Evolutionary conservation across 1,139 yeast species (phyloP), one percentile per base, ranked within the genome.

Genomic region (Scheffersomyces segobiensis): DNA sequence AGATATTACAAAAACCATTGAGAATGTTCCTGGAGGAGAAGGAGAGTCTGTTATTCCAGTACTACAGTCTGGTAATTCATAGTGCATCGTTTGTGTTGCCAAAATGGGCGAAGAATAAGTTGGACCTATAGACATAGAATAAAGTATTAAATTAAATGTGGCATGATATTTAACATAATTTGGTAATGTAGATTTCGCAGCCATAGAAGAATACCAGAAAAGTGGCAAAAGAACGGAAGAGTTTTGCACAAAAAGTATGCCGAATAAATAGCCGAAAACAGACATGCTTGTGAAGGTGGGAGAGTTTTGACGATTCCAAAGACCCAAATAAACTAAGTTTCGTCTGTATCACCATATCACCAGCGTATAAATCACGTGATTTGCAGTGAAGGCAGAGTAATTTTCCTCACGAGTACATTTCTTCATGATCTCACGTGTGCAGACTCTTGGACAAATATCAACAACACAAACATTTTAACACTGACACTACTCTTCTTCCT

Each of bases 21-120:
- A 83, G 96, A 65, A 62, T 54, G 18, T 67, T 76, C 42, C 75
- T 80, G 7, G 67, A 68, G 2, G 84, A 77, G 53, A 72, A 80
- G 55, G 95, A 91, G 69, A 72, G 71, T 52, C 71, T 75, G 60
- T 69, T 84, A 60, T 86, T 90, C 77, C 81, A 80, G 67, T 95
- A 95, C 75, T 95, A 95, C 78, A 91, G 86, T 69, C 76, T 81
- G 57, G 79, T 79, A 49, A 86, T 93, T 53, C 99, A 95, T 75
- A 71, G 75, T 60, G 88, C 97, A 7, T 84, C 97, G 52, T 95
- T 93, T 72, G 87, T 93, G 52, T 79, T 95, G 61, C 99, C 98
- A 26, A 88, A 87, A 42, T 92, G 96, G 95, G 97, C 97, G 1
- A 77, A 81, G 58, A 67, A 72, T 57, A 71, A 67, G 56, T 65